A percentile compares a stretch with the other conserved stretches of the same genome.
Conservation (phyloP, 2,329 filamentous ascomycete species). For the Alternaria hordeiaustralica region DNA sequence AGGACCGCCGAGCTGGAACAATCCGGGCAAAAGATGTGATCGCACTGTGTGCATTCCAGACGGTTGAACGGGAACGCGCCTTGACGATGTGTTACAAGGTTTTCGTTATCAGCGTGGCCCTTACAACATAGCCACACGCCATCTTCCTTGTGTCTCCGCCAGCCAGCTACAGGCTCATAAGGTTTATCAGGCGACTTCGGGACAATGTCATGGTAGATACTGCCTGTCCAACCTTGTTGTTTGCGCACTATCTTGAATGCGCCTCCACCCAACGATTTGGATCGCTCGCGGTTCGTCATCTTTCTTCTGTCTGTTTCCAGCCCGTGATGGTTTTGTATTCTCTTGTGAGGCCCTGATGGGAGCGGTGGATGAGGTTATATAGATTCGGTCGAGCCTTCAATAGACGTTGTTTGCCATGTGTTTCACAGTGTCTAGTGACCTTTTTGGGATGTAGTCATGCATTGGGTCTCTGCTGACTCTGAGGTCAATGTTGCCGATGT, state of each 20-base stretch:
- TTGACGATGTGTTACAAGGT: slow-evolving; percentile 10
- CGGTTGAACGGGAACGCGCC: not conserved
- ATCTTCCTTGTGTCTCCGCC: not conserved
- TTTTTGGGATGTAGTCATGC: not conserved
- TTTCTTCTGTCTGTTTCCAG: not conserved
- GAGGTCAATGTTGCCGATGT: not conserved
- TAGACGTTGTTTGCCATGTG: not conserved
- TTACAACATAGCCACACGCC: slow-evolving; percentile 21
- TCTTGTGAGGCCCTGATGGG: not conserved
- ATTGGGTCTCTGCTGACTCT: not conserved
- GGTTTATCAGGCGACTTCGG: not conserved
- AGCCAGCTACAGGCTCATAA: not conserved
- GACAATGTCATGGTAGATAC: not conserved
- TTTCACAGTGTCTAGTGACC: not conserved
- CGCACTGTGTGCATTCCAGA: not conserved
- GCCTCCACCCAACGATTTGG: not conserved
- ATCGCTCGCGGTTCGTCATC: not conserved
- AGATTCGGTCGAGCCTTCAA: not conserved
- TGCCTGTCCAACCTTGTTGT: not conserved
- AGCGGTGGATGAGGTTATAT: not conserved
- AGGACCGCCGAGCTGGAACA: not conserved
- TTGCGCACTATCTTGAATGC: not conserved
- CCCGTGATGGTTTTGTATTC: not conserved
- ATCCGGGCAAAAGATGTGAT: not conserved
- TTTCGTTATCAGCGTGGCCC: slow-evolving; percentile 12